Evolutionary conservation across 352 stramenopile genomes (phyloP).

Genomic region (Phytopythium oedochilum): DNA sequence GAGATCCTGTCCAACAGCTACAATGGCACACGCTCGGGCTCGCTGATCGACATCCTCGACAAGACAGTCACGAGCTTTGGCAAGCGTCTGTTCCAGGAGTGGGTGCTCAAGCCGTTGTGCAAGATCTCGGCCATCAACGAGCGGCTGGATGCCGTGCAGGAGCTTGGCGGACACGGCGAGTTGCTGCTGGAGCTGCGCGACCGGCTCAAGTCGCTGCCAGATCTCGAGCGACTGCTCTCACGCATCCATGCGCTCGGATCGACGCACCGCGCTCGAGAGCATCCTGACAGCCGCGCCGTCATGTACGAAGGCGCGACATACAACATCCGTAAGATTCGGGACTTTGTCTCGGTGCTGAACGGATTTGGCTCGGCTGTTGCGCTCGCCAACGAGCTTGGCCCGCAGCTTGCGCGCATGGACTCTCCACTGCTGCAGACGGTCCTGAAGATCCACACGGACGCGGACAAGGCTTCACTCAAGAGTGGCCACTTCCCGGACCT

Average conservation of each 20-base stretch:
- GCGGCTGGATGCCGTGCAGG: constrained; percentile 94
- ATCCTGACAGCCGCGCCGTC: constrained; percentile 95
- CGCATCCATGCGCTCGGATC: constrained; percentile 96
- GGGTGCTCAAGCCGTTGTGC: constrained; percentile 96
- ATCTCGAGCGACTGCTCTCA: constrained; percentile 96
- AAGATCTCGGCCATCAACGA: constrained; percentile 93
- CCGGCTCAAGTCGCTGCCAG: constrained; percentile 89
- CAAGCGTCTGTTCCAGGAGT: constrained; percentile 93
- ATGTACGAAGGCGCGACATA: constrained; percentile 98
- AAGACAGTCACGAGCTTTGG: constrained; percentile 94
- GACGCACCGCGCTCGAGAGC: constrained; percentile 69
- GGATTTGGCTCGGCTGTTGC: constrained; percentile 84
- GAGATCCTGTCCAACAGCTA: constrained; percentile 92
- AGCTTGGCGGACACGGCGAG: constrained; percentile 80
- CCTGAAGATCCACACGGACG: constrained; percentile 28
- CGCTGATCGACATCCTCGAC: constrained; percentile 90
- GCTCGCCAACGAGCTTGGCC: constrained; percentile 80
- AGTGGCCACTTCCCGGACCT: constrained; percentile 89
- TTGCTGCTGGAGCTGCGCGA: constrained; percentile 78
- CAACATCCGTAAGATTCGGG: constrained; percentile 96
- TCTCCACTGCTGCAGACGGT: constrained; percentile 54
- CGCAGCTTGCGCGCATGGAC: constrained; percentile 49
- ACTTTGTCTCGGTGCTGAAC: constrained; percentile 89
- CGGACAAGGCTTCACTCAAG: not conserved
- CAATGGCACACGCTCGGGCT: constrained; percentile 87